Percentiles rank a stretch among this genome's conserved stretches.
phyloP scores from a whole-genome alignment of 225 moss, liverwort and hornwort species.

The Sphagnum contortum region DNA sequence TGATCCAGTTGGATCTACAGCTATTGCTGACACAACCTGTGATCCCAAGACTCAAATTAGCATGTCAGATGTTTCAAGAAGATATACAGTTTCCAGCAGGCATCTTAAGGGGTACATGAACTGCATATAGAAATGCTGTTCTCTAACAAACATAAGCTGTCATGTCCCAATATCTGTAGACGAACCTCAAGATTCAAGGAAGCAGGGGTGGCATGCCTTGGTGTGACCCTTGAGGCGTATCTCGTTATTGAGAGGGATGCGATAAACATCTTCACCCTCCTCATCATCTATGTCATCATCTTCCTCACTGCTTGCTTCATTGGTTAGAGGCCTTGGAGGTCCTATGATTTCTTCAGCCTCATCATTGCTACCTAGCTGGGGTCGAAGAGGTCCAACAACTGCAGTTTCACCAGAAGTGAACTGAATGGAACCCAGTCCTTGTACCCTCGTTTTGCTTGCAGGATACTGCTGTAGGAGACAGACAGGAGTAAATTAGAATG shows the following conservation, averaged over 20 bases:
- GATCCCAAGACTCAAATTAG: not conserved
- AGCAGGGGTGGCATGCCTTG: constrained; percentile 56
- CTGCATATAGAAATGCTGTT: too few relatives aligned
- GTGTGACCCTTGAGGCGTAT: constrained; percentile 79
- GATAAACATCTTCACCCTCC: constrained; percentile 56
- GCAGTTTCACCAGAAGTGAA: constrained; percentile 16
- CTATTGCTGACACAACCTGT: constrained; percentile 86
- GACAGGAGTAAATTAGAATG: not conserved
- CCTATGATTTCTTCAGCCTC: constrained; percentile 34
- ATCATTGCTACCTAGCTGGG: constrained; percentile 7
- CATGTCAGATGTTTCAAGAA: not conserved
- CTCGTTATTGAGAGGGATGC: constrained; percentile 84
- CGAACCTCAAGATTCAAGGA: constrained; percentile 31
- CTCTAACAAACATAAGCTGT: too few relatives aligned
- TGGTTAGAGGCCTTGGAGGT: constrained; percentile 30
- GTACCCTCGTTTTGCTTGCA: constrained; percentile 14
- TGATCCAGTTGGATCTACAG: constrained; percentile 99
- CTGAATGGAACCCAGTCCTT: constrained; percentile 13
- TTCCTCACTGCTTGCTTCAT: constrained; percentile 17
- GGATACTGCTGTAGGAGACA: constrained; percentile 9
- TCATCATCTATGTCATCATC: constrained; percentile 53
- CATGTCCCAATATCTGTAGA: constrained; percentile 1
- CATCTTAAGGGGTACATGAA: not conserved
- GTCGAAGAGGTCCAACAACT: constrained; percentile 23
- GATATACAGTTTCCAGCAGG: not conserved